Conservation (phyloP, 1,284 basidiomycete species). For the Papiliotrema nemorosa region DNA sequence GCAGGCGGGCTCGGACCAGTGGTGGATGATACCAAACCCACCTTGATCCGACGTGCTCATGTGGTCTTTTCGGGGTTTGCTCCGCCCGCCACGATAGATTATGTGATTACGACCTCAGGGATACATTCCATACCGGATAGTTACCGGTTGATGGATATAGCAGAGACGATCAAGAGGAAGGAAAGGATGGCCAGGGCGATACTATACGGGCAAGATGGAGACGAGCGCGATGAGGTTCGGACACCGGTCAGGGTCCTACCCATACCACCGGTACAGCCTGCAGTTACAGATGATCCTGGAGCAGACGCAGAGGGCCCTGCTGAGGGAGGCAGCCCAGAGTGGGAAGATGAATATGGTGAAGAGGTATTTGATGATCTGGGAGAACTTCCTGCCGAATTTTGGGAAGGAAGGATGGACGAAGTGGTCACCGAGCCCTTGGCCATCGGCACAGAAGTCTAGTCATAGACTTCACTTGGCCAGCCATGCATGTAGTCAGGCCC, state of each 20-base stretch:
- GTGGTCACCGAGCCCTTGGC: background rate
- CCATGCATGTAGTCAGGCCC: no score
- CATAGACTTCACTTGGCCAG: no score
- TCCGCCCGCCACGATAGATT: constrained; percentile 62
- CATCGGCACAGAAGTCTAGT: background rate
- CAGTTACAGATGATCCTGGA: no score
- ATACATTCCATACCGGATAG: constrained; percentile 47
- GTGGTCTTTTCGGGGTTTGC: constrained; percentile 71
- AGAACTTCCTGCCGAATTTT: constrained; percentile 36
- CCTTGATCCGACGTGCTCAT: constrained; percentile 51
- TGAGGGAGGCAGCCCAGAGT: constrained; percentile 1
- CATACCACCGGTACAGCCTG: no score
- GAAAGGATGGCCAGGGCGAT: constrained; percentile 5
- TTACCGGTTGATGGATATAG: constrained; percentile 18
- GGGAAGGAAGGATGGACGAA: constrained; percentile 14
- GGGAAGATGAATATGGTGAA: constrained; percentile 8
- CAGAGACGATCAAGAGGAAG: constrained; percentile 6
- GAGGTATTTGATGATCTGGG: constrained; percentile 30
- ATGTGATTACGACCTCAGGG: constrained; percentile 62
- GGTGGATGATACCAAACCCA: constrained; percentile 35
- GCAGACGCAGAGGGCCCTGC: background rate
- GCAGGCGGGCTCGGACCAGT: constrained; percentile 2
- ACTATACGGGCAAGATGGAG: constrained; percentile 2
- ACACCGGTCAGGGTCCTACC: no score
- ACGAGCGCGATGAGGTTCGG: background rate